Base-by-base conservation (phyloP, 2,329 filamentous ascomycete species). In the Colletotrichum karsti region DNA sequence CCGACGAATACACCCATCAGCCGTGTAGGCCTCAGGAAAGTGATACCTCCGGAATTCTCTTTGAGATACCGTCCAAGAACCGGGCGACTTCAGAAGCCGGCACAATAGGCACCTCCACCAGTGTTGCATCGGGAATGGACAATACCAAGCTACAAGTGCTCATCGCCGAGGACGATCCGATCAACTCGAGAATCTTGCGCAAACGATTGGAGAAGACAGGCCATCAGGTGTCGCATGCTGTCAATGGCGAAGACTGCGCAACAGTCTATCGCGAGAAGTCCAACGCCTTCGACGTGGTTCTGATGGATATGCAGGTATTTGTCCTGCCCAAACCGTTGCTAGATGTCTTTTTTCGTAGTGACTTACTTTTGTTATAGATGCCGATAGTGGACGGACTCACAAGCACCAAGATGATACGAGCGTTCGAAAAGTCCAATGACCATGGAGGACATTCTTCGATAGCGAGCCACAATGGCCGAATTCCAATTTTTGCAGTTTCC, bases 231-330 rank as follows among this genome's bases (percentile, higher is more conserved):
- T 82, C 87, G 37, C 85, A 95, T 71, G 93, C 93, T 0, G 85
- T 92, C 39, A 97, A 97, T 70, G 94, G 94, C 7, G 92, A 96
- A 75, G 93, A 97, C 74, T 97, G 94, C 74, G 91, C 93, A 6
- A 84, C 85, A 55, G 85, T 89, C 5, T 95, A 93, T 77, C 86
- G 85, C 55, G 91, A 93, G 50, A 86, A 85, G 56, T 83, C 90
- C 0, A 77, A 77, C 26, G 80, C 81, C 22, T 96, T 93, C 74
- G 93, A 97, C 76, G 90, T 94, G 5, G 85, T 97, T 53, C 84
- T 97, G 70, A 97, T 97, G 94, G 94, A 97, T 75, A 94, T 97
- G 87, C 93, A 97, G 85, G 93, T 94, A 76, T 79, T 88, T 79
- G 26, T 35, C 37, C 12, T 63, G 39, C 59, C 74, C 33, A 10